These are phyloP conservation scores for Trichoderma asperellum DNA, from an alignment of 2,329 filamentous ascomycete species.

Conservation along the genomic window DNA sequence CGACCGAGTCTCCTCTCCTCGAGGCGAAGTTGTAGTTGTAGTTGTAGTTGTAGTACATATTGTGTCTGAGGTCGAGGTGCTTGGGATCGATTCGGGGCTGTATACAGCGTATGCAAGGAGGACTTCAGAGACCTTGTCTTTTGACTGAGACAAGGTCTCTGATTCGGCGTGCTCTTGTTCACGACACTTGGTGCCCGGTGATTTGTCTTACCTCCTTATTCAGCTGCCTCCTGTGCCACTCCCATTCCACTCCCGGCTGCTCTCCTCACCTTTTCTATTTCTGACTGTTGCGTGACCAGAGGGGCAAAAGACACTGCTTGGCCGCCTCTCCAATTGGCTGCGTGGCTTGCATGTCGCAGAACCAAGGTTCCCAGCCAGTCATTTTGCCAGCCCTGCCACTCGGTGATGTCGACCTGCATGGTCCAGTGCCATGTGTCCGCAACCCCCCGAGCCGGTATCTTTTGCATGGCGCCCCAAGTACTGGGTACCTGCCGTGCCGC, in stretches of 20 bases:
- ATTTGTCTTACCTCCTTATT: conserved; percentile 20
- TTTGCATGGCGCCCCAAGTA: conserved; percentile 15
- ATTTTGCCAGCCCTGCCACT: conserved; percentile 11
- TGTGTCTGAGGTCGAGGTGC: not conserved
- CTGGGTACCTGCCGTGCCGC: conserved; percentile 14
- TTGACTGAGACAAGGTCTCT: not conserved
- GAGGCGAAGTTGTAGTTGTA: not conserved
- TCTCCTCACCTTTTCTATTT: not conserved
- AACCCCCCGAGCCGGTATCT: not conserved
- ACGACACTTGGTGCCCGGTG: conserved; percentile 12
- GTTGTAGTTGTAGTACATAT: too few relatives aligned
- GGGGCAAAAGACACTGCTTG: not conserved
- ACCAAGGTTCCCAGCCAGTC: not conserved
- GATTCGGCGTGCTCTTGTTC: conserved; percentile 6
- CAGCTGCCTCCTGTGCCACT: not conserved
- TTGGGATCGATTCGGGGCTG: not conserved
- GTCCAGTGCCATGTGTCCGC: conserved; percentile 7
- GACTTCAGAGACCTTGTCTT: not conserved
- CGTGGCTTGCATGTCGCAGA: not conserved
- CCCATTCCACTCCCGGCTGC: not conserved
- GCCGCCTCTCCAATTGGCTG: not conserved
- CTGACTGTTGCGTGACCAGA: not conserved
- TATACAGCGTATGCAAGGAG: not conserved
- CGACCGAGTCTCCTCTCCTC: not conserved
- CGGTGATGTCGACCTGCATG: conserved; percentile 24